Evolutionary conservation across 164 flowering plant species (phyloP), one percentile per base, ranked within the genome.

Genomic region (Paratinospora sagittata): DNA sequence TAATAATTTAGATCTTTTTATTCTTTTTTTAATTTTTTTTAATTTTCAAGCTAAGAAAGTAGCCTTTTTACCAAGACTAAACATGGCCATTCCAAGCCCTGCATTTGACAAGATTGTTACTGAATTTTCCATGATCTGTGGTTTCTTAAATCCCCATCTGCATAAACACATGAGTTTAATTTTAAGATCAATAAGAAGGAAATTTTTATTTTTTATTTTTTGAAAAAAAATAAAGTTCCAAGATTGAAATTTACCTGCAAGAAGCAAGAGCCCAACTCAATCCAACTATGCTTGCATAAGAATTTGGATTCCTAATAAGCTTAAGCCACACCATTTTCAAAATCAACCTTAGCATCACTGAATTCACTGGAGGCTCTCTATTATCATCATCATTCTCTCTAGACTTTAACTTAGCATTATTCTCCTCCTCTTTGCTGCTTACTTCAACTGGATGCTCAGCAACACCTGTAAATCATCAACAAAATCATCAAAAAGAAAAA

Each of bases 11-110:
- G 16, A 49, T n/a, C n/a, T 1, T 1, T 8, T 3, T 19, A 3
- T 23, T n/a, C 19, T 43, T 30, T 30, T 1, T 27, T n/a, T n/a
- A n/a, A n/a, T 64, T 65, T 21, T 65, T 34, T 1, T 10, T 11
- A 23, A 16, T 65, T 17, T 34, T 52, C 7, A 47, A 7, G 16
- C 12, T 16, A 52, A 52, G 17, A 52, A 52, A 52, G 58, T 52
- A 52, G 9, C 34, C 65, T 52, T 60, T 76, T 14, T 71, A 83
- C 85, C 83, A 8, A 83, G 76, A 68, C 83, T 81, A 66, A 83
- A 83, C 85, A 83, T 83, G 23, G 85, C 81, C 85, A 81, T 81
- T 52, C 85, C 85, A 27, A 83, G 81, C 19, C 82, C 85, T 13
- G 82, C 83, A 66, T 79, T 70, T 16, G 85, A 83, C 70, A 83